Conservation (phyloP, 2,329 filamentous ascomycete genomes). For the Trichoderma koningii region DNA sequence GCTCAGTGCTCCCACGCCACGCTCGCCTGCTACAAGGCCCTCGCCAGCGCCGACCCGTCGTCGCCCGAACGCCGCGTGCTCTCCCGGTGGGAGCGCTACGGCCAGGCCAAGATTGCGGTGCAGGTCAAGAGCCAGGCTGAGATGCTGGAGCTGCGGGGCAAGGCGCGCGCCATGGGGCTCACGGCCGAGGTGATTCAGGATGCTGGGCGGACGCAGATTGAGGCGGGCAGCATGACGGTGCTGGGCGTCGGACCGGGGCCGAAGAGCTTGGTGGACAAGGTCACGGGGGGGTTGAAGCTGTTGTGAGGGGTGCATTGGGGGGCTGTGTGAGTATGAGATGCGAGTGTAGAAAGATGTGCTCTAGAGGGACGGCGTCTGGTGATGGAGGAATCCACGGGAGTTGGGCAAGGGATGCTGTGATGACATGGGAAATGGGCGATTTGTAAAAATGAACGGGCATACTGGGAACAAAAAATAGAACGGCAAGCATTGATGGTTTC, state of each 20-base stretch:
- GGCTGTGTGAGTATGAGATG: neutral
- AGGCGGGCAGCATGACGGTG: constrained; percentile 87
- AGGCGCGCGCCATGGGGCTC: constrained; percentile 79
- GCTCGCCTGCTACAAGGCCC: constrained; percentile 91
- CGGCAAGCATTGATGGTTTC: neutral
- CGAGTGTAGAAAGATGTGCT: neutral
- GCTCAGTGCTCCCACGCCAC: constrained; percentile 96
- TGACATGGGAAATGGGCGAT: neutral
- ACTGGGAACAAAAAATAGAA: constrained; percentile 16
- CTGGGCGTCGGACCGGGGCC: constrained; percentile 81
- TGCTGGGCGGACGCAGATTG: constrained; percentile 96
- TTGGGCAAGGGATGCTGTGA: neutral
- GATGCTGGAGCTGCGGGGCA: constrained; percentile 70
- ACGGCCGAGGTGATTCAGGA: constrained; percentile 90
- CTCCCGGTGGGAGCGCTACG: constrained; percentile 78
- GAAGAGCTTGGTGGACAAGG: constrained; percentile 80
- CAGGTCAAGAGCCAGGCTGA: constrained; percentile 88
- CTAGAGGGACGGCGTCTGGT: constrained; percentile 17
- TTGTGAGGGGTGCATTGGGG: constrained; percentile 51
- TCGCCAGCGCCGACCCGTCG: constrained; percentile 59
- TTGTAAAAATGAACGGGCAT: neutral
- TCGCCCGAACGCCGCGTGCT: constrained; percentile 65
- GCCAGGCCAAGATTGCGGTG: constrained; percentile 91
- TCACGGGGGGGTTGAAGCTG: constrained; percentile 84
- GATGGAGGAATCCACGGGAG: neutral